Evolutionary conservation across 371 early-diverging fungal genomes (phyloP).

Genomic region (Apophysomyces trapeziformis): DNA sequence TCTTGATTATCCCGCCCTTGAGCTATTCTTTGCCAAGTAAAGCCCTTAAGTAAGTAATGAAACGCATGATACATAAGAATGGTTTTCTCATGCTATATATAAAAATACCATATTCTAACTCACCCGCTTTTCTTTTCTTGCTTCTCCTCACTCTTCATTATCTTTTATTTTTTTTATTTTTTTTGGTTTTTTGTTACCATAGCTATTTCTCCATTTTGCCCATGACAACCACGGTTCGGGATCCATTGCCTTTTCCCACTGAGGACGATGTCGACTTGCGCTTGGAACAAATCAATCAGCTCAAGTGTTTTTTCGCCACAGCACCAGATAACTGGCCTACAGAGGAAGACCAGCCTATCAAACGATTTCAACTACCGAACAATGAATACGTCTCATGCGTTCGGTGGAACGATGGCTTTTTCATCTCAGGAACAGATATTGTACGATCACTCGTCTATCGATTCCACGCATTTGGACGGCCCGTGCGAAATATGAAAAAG

Average conservation of each 20-base stretch:
- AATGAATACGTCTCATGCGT: conserved; percentile 93
- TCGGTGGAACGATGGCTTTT: conserved; percentile 86
- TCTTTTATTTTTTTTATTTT: no score
- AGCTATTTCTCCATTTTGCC: conserved; percentile 21
- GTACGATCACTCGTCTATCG: conserved; percentile 95
- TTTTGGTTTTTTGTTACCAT: conserved; percentile 7
- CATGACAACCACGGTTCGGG: conserved; percentile 17
- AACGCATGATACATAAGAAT: conserved; percentile 3
- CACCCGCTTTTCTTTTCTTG: conserved; percentile 6
- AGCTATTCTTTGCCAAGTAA: conserved; percentile 3
- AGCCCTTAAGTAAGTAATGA: conserved; percentile 8
- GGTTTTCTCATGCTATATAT: conserved; percentile 5
- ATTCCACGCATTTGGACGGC: conserved; percentile 92
- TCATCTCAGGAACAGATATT: conserved; percentile 99
- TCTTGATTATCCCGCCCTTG: background rate
- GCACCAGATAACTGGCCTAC: conserved; percentile 59
- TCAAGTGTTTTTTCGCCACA: conserved; percentile 59
- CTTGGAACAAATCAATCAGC: conserved; percentile 48
- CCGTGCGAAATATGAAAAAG: conserved; percentile 93
- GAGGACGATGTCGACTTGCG: conserved; percentile 34
- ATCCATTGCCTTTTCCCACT: conserved; percentile 28
- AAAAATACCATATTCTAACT: background rate
- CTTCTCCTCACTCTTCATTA: conserved; percentile 3
- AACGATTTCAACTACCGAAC: conserved; percentile 76
- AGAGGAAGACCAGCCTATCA: conserved; percentile 53